Conservation (phyloP, 768 basidiomycete species). For the Naganishia friedmannii region DNA sequence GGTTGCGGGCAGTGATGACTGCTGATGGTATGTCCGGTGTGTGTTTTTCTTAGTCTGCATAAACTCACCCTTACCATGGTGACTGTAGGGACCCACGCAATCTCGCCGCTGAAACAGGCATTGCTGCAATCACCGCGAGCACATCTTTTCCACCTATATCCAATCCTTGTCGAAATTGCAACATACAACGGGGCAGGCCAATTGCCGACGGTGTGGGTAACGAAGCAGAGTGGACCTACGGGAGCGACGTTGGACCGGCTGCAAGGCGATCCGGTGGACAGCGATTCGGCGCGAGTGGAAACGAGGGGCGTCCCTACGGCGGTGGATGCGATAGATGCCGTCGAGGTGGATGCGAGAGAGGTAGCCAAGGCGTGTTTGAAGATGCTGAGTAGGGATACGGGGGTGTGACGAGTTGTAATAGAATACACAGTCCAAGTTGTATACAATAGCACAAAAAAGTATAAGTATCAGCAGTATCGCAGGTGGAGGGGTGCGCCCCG, state of each 20-base stretch:
- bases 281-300: slow-evolving; percentile 30
- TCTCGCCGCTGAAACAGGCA: slow-evolving; percentile 66
- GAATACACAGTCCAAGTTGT: neutral
- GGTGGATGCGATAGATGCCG: slow-evolving; percentile 47
- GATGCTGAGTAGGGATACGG: slow-evolving; percentile 17
- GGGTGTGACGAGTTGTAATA: neutral
- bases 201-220: slow-evolving; percentile 68
- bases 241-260: slow-evolving; percentile 5
- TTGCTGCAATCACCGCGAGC: slow-evolving; percentile 72
- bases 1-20: slow-evolving; percentile 3
- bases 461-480: neutral
- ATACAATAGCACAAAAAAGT: too few relatives aligned
- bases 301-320: neutral
- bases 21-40: neutral
- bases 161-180: slow-evolving; percentile 72
- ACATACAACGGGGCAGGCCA: slow-evolving; percentile 61
- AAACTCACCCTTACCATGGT: slow-evolving; percentile 60
- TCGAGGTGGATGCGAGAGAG: slow-evolving; percentile 24
- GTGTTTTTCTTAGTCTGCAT: slow-evolving; percentile 67
- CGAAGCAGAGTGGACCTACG: slow-evolving; percentile 25
- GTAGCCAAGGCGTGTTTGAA: slow-evolving; percentile 23
- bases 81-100: slow-evolving; percentile 48
- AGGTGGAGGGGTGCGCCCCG: neutral
- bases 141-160: slow-evolving; percentile 85
- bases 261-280: slow-evolving; percentile 36